Evolutionary conservation across 2,329 filamentous ascomycete species (phyloP).

Genomic region (Penicillium sp.): DNA sequence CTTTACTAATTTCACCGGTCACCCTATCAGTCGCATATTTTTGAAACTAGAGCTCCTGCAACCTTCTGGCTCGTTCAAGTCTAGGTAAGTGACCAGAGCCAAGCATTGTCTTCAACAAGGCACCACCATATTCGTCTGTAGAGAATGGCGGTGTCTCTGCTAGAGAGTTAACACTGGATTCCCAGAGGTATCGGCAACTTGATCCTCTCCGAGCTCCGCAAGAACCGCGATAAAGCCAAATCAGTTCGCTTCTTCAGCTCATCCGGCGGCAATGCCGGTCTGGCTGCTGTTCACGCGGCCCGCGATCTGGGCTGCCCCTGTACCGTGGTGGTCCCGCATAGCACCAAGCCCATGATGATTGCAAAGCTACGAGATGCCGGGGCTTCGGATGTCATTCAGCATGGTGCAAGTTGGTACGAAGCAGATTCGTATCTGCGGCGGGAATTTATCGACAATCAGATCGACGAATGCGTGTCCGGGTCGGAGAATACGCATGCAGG

Average conservation of each 20-base stretch:
- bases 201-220: constrained; percentile 23
- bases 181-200: constrained; percentile 34
- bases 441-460: constrained; percentile 32
- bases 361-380: constrained; percentile 61
- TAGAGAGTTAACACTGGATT: neutral
- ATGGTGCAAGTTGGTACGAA: constrained; percentile 61
- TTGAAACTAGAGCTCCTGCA: constrained; percentile 79
- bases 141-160: too few species aligned
- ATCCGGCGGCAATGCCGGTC: constrained; percentile 73
- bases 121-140: neutral
- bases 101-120: too few species aligned
- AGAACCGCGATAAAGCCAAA: constrained; percentile 24
- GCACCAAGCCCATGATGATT: constrained; percentile 62
- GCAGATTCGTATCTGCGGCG: constrained; percentile 61
- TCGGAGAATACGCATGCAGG: neutral
- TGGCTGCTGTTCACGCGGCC: constrained; percentile 69
- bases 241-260: constrained; percentile 66
- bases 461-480: neutral
- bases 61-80: constrained; percentile 77
- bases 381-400: constrained; percentile 56
- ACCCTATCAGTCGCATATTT: constrained; percentile 57
- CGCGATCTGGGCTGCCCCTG: constrained; percentile 55
- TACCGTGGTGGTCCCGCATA: constrained; percentile 66
- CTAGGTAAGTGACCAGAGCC: constrained; percentile 38
- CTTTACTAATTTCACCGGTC: neutral